Percentiles rank a stretch among this genome's conserved stretches.
phyloP scores from a whole-genome alignment of 2,329 filamentous ascomycete genomes.

The Setomelanomma holmii region DNA sequence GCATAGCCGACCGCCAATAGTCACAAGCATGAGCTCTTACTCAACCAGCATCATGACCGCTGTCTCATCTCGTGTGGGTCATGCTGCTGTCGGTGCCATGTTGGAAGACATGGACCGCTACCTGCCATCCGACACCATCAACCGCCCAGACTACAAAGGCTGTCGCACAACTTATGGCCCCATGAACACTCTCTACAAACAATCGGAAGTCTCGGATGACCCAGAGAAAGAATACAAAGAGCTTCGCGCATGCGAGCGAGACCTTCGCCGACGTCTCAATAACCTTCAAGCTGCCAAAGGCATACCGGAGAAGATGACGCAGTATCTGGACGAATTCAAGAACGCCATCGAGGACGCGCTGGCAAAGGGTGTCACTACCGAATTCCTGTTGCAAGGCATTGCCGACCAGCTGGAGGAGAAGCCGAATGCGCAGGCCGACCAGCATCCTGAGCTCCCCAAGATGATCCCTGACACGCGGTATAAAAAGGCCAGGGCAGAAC shows the following conservation, averaged over 20 bases:
- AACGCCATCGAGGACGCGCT: conserved; percentile 16
- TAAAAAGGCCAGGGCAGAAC: conserved; percentile 18
- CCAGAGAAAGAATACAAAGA: conserved; percentile 26
- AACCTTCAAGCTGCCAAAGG: conserved; percentile 22
- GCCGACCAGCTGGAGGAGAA: conserved; percentile 14
- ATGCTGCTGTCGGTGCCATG: conserved; percentile 23
- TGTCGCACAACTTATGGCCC: conserved; percentile 28
- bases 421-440: conserved; percentile 5
- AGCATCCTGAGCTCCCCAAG: conserved; percentile 14
- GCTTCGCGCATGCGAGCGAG: conserved; percentile 18
- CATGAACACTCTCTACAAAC: conserved; percentile 20
- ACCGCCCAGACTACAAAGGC: conserved; percentile 18
- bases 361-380: conserved; percentile 9
- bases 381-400: conserved; percentile 15
- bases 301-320: conserved; percentile 25
- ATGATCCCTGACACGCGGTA: conserved; percentile 21
- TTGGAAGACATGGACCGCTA: conserved; percentile 24
- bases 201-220: conserved; percentile 9
- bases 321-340: conserved; percentile 23
- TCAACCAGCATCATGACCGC: conserved; percentile 6
- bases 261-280: conserved; percentile 21
- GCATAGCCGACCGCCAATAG: no score
- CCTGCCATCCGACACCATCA: conserved; percentile 23
- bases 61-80: conserved; percentile 9
- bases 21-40: background rate